Evolutionary conservation across 208 protist species (phyloP), one percentile per base, ranked within the genome.

Genomic region (Sergeia podlipaevii): DNA sequence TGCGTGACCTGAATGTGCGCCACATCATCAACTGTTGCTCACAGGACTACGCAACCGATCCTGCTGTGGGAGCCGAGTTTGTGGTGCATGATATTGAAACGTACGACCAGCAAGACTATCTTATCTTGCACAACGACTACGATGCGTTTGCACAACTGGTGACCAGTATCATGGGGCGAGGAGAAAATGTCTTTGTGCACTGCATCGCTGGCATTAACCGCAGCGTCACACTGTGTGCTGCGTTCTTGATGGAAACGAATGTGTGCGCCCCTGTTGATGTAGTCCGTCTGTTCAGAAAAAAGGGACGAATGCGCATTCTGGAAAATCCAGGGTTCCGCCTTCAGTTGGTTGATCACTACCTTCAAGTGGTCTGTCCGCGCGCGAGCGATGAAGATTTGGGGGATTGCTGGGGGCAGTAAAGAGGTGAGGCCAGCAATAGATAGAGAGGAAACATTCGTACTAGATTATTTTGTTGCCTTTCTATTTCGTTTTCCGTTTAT

Each of bases 151-250:
- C 65, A n/a, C 15, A 63, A 3, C 58, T 90, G 21, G 59, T 95
- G 34, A 64, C 54, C n/a, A 17, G 30, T 6, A 38, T 78, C 3
- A 38, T 64, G 49, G 56, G 52, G 23, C 57, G 48, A 13, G 71
- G 78, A 1, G 74, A 79, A 34, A 67, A 60, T n/a, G 84, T 90
- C 3, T 95, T 85, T 54, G 88, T 91, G 47, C 88, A 95, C 62
- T 95, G 88, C 58, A 58, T 95, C 30, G 88, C 84, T 10, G 88
- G 88, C 3, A 67, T 95, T 33, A 95, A 95, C 54, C 71, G 88
- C 34, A 95, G 88, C 59, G 84, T 89, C 3, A 81, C 77, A 20
- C 68, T 95, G 23, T 95, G 88, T 51, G 59, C 66, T 42, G 88
- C 84, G 15, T 95, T 83, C 55, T 61, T 95, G 30, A 86, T 95